Evolutionary conservation across 2,329 filamentous ascomycete genomes (phyloP).

Genomic region (Diplocarpon rosae): DNA sequence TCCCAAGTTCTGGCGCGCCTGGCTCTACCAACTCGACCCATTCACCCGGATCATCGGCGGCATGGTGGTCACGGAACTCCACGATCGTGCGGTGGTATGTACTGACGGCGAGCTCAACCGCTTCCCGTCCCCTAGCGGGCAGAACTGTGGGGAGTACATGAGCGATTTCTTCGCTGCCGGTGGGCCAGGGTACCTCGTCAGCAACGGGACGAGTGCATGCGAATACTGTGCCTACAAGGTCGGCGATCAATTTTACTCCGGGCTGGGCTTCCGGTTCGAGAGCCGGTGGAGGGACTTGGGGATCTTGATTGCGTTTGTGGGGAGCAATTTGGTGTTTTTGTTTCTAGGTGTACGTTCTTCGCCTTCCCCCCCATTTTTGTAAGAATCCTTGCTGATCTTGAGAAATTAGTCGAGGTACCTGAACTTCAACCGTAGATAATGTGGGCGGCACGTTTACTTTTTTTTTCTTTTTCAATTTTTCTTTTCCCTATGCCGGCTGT

Average conservation of each 20-base stretch:
- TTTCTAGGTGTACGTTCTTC: slow-evolving; percentile 34
- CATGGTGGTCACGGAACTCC: slow-evolving; percentile 68
- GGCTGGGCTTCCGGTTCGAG: slow-evolving; percentile 54
- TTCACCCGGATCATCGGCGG: slow-evolving; percentile 74
- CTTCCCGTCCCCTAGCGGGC: slow-evolving; percentile 55
- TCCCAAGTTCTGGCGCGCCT: slow-evolving; percentile 65
- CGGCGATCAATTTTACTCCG: slow-evolving; percentile 69
- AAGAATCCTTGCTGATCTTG: slow-evolving; percentile 6
- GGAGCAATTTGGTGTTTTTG: slow-evolving; percentile 59
- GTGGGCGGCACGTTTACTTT: too few relatives aligned
- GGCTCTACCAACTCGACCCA: slow-evolving; percentile 74
- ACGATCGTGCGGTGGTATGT: slow-evolving; percentile 54
- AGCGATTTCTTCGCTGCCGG: slow-evolving; percentile 53
- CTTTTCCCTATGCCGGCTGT: too few relatives aligned
- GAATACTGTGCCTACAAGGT: slow-evolving; percentile 73
- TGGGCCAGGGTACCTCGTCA: slow-evolving; percentile 60
- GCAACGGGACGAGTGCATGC: slow-evolving; percentile 56
- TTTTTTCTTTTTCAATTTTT: too few relatives aligned
- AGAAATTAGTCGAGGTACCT: slow-evolving; percentile 28
- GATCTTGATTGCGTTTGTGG: slow-evolving; percentile 67
- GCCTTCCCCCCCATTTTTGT: background rate
- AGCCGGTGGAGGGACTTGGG: slow-evolving; percentile 74
- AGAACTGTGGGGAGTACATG: slow-evolving; percentile 70
- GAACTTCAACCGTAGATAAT: slow-evolving; percentile 35
- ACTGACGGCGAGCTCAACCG: slow-evolving; percentile 47